These are phyloP conservation scores for Pyrenula massariospora DNA, from an alignment of 495 filamentous ascomycete genomes.

Conservation along the genomic window DNA sequence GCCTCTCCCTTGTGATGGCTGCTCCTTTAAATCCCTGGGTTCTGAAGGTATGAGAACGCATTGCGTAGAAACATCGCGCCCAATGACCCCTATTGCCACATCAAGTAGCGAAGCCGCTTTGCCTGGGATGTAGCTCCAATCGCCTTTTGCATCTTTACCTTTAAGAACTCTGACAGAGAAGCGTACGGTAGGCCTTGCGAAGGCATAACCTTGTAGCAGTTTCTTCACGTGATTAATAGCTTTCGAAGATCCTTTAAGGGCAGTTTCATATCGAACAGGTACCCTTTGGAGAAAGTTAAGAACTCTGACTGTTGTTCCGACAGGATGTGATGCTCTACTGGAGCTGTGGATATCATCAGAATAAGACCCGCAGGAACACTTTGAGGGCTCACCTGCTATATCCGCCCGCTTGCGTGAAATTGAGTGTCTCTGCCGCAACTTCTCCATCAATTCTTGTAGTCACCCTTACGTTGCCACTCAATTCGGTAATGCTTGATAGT, in stretches of 20 bases:
- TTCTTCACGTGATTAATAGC: conserved; percentile 52
- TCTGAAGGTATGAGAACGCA: conserved; percentile 30
- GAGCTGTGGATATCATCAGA: conserved; percentile 15
- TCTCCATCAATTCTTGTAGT: conserved; percentile 65
- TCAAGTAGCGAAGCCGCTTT: conserved; percentile 41
- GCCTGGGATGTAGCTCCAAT: conserved; percentile 63
- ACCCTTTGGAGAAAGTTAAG: conserved; percentile 53
- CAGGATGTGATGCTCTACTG: conserved; percentile 46
- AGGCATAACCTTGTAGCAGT: conserved; percentile 61
- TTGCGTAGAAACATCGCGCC: conserved; percentile 46
- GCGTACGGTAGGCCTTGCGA: conserved; percentile 52
- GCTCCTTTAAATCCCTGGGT: too few species aligned
- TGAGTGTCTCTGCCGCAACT: conserved; percentile 42
- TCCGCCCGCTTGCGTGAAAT: conserved; percentile 39
- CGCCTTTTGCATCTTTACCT: conserved; percentile 46
- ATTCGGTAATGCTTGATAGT: conserved; percentile 61
- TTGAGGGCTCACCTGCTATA: conserved; percentile 25
- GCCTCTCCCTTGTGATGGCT: too few species aligned
- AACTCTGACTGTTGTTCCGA: conserved; percentile 69
- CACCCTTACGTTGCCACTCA: conserved; percentile 52
- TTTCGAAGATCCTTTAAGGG: conserved; percentile 49
- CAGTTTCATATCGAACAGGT: conserved; percentile 63
- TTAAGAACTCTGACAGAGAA: conserved; percentile 59
- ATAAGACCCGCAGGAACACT: background rate
- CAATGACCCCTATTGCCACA: conserved; percentile 59